Evolutionary conservation across 495 filamentous ascomycete genomes (phyloP), one percentile per base, ranked within the genome.

Genomic region (Neurospora hispaniola): DNA sequence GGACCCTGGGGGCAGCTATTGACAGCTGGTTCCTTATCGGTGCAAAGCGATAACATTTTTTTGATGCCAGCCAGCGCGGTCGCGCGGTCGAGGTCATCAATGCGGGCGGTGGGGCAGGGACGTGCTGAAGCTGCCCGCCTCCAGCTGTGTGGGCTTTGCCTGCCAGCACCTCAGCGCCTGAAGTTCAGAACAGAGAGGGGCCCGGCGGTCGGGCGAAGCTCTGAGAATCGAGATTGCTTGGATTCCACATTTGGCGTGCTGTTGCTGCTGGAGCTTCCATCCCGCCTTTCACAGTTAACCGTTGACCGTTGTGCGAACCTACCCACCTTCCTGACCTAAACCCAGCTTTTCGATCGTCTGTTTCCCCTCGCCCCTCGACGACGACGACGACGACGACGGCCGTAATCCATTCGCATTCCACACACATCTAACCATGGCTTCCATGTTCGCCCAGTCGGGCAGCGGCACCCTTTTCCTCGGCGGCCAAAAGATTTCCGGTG

Each of bases 401-500:
- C 12, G 12, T 27, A 62, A 35, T 35, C 14, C 54, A 31, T 38
- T 66, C 54, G 54, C 54, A 66, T 35, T 66, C 42, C 20, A 72
- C 16, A 71, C 69, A n/a, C 62, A 72, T 42, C 11, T 38, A 27
- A 86, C 76, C 71, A 97, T 97, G 94, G 88, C 91, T 81, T 90
- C 91, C 78, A 91, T 97, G 79, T 97, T 97, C 79, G 92, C 94
- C 84, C 91, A 93, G 79, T 89, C 92, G 80, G 87, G 93, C 79
- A 95, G 96, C 79, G 94, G 94, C 77, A 96, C 92, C 73, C 85
- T 97, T 76, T 97, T 97, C 85, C 89, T 97, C 75, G 94, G 94
- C 75, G 94, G 94, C 78, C 88, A 91, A 85, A 97, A 97, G 89
- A 95, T 97, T 82, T 96, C 91, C 74, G 96, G 96, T 79, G 85